phyloP scores from a whole-genome alignment of 78 protist genomes.

The Dictyostelium firmibasis region DNA sequence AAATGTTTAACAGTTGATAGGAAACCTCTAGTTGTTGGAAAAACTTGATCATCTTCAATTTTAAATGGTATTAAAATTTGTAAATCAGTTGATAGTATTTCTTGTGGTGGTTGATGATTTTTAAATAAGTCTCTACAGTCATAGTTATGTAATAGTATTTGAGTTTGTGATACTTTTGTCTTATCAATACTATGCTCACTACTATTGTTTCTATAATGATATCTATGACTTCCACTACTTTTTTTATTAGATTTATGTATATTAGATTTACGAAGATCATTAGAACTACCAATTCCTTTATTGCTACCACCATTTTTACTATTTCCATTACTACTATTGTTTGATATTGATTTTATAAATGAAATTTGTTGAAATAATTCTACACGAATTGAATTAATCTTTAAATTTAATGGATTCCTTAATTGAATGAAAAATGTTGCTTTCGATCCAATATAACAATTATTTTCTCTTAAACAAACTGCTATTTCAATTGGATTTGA shows the following conservation, averaged over 20 bases:
- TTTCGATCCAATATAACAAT: constrained; percentile 47
- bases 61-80: constrained; percentile 22
- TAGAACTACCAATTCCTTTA: not conserved
- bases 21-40: constrained; percentile 40
- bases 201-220: not conserved
- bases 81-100: not conserved
- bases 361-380: constrained; percentile 53
- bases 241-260: not conserved
- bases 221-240: not conserved
- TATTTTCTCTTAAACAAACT: constrained; percentile 23
- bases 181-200: not conserved
- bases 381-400: not conserved
- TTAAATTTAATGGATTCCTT: constrained; percentile 17
- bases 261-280: not conserved
- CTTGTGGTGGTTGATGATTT: not conserved
- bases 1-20: constrained; percentile 47
- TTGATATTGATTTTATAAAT: not conserved
- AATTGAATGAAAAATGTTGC: constrained; percentile 12
- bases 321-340: not conserved
- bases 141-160: constrained; percentile 17
- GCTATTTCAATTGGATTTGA: constrained; percentile 68
- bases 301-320: not conserved
- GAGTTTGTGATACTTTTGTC: constrained; percentile 1
- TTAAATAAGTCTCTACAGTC: not conserved
- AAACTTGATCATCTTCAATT: constrained; percentile 64